Conservation (phyloP, 1,139 yeast species). For the Groenewaldozyma auringiensis region DNA sequence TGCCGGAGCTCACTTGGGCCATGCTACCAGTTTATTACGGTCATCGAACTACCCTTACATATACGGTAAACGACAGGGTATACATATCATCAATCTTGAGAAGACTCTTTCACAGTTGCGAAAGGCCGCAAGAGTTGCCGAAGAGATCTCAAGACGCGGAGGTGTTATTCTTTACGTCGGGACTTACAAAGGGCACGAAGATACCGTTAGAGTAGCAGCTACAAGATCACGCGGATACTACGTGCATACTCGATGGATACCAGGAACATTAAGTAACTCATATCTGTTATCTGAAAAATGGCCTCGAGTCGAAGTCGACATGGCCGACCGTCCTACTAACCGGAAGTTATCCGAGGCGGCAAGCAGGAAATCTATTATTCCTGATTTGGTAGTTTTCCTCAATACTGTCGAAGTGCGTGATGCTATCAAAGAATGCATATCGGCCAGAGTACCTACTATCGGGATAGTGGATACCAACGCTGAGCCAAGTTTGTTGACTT, state of each 20-base stretch:
- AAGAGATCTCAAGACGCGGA: constrained; percentile 75
- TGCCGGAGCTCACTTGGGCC: constrained; percentile 94
- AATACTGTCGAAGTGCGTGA: constrained; percentile 86
- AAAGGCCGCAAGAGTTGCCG: constrained; percentile 71
- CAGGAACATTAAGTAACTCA: constrained; percentile 88
- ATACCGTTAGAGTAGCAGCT: constrained; percentile 75
- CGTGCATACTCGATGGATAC: constrained; percentile 83
- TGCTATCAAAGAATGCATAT: constrained; percentile 74
- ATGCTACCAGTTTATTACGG: constrained; percentile 70
- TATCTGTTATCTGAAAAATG: constrained; percentile 56
- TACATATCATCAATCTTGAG: constrained; percentile 83
- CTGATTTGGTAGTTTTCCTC: constrained; percentile 78
- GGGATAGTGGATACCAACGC: constrained; percentile 91
- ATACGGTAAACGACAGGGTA: constrained; percentile 80
- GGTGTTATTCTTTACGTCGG: constrained; percentile 84
- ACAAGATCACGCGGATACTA: constrained; percentile 69
- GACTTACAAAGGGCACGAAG: constrained; percentile 68
- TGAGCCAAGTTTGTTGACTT: constrained; percentile 83
- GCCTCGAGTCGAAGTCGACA: constrained; percentile 60
- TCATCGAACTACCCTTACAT: constrained; percentile 83
- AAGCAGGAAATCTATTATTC: constrained; percentile 46
- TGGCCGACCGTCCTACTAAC: constrained; percentile 53
- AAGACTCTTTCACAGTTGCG: constrained; percentile 69
- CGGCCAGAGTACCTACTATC: constrained; percentile 80
- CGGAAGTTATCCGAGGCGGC: constrained; percentile 43